phyloP scores from a whole-genome alignment of 2,329 filamentous ascomycete genomes.

The Fusarium burgessii region DNA sequence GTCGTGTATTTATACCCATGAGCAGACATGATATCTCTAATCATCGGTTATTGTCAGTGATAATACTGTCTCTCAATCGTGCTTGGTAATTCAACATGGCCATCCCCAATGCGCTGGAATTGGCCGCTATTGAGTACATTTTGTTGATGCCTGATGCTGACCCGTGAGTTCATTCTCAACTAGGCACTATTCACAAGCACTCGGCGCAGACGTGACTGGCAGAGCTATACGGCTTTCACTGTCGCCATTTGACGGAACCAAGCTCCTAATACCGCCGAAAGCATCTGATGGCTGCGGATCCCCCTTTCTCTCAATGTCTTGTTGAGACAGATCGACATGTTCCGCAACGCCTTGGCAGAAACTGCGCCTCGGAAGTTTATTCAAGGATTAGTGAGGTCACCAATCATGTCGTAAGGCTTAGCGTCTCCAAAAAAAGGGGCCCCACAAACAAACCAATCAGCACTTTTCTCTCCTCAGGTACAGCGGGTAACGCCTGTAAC shows the following conservation, averaged over 20 bases:
- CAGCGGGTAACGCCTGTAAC: constrained; percentile 11
- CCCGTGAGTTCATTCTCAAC: not conserved
- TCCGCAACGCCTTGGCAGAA: not conserved
- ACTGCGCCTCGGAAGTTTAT: not conserved
- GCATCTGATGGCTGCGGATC: rapidly evolving
- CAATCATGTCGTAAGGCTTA: constrained; percentile 14
- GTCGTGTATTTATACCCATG: not conserved
- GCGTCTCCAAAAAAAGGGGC: not conserved
- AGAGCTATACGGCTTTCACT: not conserved
- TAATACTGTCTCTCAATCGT: not conserved
- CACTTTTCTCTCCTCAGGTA: rapidly evolving
- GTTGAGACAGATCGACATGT: rapidly evolving
- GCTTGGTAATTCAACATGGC: not conserved
- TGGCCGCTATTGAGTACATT: not conserved
- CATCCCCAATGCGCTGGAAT: not conserved
- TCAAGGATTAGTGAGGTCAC: not conserved
- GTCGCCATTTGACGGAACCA: not conserved
- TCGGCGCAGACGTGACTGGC: no score
- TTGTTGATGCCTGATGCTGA: not conserved
- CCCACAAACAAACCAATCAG: not conserved
- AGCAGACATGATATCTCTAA: no score
- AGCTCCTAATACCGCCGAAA: rapidly evolving
- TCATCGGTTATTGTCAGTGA: not conserved
- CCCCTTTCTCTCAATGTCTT: rapidly evolving
- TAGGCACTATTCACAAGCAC: not conserved